phyloP scores from a whole-genome alignment of 2,329 filamentous ascomycete species.

The Gyromitra esculenta region DNA sequence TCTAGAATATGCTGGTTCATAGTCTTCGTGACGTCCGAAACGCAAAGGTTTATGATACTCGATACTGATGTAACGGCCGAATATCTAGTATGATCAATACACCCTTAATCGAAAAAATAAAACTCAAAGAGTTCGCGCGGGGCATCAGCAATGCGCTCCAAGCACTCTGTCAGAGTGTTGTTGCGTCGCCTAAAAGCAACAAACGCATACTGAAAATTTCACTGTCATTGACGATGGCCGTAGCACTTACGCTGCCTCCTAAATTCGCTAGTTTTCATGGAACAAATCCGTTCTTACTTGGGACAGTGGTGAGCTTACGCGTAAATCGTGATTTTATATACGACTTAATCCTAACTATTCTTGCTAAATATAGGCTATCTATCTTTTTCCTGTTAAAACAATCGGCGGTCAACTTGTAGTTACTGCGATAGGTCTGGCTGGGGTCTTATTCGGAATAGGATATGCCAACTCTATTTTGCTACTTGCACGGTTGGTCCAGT shows the following conservation, averaged over 20 bases:
- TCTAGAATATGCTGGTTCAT: neutral
- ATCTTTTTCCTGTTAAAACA: conserved; percentile 54
- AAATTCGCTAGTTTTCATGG: conserved; percentile 49
- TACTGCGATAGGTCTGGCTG: conserved; percentile 47
- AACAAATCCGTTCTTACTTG: conserved; percentile 54
- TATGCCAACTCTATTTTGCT: conserved; percentile 54
- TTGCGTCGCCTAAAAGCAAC: conserved; percentile 36
- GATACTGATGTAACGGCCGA: neutral
- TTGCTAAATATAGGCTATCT: conserved; percentile 51
- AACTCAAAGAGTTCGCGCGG: conserved; percentile 30
- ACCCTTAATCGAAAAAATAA: conserved; percentile 14
- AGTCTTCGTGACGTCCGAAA: neutral
- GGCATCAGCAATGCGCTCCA: conserved; percentile 22
- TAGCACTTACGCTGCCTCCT: conserved; percentile 51
- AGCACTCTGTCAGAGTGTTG: conserved; percentile 31
- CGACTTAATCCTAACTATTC: conserved; percentile 8
- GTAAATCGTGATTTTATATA: neutral
- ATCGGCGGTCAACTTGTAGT: conserved; percentile 53
- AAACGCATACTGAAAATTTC: conserved; percentile 54
- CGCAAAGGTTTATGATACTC: neutral
- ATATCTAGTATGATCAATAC: conserved; percentile 27
- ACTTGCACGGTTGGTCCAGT: conserved; percentile 47
- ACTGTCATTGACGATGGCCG: conserved; percentile 50
- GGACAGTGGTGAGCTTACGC: conserved; percentile 53
- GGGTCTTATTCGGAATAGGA: conserved; percentile 48